These are phyloP conservation scores for Tetrapisispora namnaoensis DNA, from an alignment of 805 yeast genomes.

Conservation along the genomic window DNA sequence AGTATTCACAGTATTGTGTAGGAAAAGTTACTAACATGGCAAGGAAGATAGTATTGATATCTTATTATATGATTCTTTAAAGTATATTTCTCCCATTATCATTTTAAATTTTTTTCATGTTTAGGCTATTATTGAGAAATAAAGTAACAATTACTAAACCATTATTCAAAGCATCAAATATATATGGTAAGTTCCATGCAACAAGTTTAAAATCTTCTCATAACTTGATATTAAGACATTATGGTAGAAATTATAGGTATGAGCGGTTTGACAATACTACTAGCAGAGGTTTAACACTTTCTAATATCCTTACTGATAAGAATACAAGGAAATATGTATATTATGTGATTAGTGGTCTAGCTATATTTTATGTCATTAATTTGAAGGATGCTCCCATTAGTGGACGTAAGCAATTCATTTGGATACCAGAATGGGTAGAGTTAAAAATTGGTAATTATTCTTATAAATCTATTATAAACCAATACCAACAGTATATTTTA, in stretches of 20 bases:
- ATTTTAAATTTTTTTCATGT: background rate
- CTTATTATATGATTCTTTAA: too few relatives aligned
- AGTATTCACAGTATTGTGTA: too few relatives aligned
- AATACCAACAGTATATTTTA: conserved; percentile 44
- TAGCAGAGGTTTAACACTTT: background rate
- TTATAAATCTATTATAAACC: conserved; percentile 48
- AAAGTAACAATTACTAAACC: background rate
- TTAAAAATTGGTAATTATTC: conserved; percentile 49
- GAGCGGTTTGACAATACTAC: background rate
- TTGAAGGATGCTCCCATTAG: conserved; percentile 78
- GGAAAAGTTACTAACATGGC: too few relatives aligned
- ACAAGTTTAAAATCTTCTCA: background rate
- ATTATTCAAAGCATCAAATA: background rate
- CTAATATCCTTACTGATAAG: background rate
- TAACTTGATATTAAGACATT: background rate
- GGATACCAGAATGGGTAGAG: conserved; percentile 62
- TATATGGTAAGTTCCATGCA: background rate
- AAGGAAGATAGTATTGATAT: too few relatives aligned
- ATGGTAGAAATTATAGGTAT: background rate
- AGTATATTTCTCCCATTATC: too few relatives aligned
- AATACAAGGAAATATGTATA: conserved; percentile 23
- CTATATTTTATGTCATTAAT: conserved; percentile 38
- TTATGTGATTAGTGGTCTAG: conserved; percentile 28
- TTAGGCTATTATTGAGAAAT: background rate
- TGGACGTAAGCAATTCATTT: conserved; percentile 57